These are phyloP conservation scores for Ascocoryne sarcoides DNA, from an alignment of 2,329 filamentous ascomycete species.

Conservation along the genomic window DNA sequence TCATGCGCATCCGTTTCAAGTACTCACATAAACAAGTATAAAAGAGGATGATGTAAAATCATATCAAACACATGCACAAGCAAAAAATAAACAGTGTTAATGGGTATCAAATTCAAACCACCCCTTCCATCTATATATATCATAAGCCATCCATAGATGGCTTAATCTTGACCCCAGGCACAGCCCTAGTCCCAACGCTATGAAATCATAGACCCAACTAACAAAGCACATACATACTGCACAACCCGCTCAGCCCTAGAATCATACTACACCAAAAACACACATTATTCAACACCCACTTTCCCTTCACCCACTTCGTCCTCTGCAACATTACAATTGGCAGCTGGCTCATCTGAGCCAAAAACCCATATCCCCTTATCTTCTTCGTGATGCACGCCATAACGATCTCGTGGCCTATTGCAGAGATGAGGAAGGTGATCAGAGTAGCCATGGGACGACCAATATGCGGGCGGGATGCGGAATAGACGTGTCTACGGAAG, in stretches of 20 bases:
- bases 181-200: too few relatives aligned
- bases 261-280: constrained; percentile 94
- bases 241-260: constrained; percentile 61
- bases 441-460: constrained; percentile 71
- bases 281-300: constrained; percentile 75
- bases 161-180: too few relatives aligned
- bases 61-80: too few relatives aligned
- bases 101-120: too few relatives aligned
- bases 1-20: too few relatives aligned
- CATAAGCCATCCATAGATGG: too few relatives aligned
- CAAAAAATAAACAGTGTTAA: too few relatives aligned
- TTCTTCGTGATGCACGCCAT: constrained; percentile 99
- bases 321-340: constrained; percentile 90
- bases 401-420: constrained; percentile 85
- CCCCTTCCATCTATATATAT: too few relatives aligned
- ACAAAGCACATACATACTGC: constrained; percentile 21
- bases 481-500: constrained; percentile 89
- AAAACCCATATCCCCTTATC: constrained; percentile 83
- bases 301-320: constrained; percentile 64
- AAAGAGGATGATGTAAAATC: too few relatives aligned
- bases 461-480: constrained; percentile 66
- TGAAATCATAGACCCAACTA: too few relatives aligned
- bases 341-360: constrained; percentile 93
- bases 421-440: constrained; percentile 86
- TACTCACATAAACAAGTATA: too few relatives aligned